Evolutionary conservation across 2,329 filamentous ascomycete species (phyloP).

Genomic region (Aureobasidium uvarum): DNA sequence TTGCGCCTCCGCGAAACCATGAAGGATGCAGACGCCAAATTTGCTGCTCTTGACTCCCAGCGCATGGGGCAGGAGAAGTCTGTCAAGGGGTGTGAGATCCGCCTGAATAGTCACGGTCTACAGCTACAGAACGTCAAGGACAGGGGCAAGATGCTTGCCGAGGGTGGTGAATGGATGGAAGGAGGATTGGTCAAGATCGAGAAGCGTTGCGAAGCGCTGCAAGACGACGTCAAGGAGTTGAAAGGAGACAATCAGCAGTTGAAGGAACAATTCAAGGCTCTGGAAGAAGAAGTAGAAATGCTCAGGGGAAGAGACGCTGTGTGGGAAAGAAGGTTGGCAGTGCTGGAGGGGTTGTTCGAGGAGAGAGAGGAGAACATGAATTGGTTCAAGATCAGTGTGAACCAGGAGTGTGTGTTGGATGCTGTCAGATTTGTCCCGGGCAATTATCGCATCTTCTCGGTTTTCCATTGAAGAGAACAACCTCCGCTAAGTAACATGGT

Average conservation of each 20-base stretch:
- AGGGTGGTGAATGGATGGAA: conserved; percentile 3
- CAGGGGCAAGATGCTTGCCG: background rate
- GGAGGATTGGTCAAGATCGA: background rate
- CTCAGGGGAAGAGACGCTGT: background rate
- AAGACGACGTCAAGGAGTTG: background rate
- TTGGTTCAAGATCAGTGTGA: background rate
- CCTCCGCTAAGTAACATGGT: background rate
- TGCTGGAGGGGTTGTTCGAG: background rate
- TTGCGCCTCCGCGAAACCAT: background rate
- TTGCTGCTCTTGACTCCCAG: background rate
- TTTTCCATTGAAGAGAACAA: background rate
- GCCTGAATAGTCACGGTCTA: background rate
- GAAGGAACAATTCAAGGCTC: background rate
- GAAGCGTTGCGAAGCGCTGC: background rate
- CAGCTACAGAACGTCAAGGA: background rate
- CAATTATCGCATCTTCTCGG: background rate
- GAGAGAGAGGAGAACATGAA: background rate
- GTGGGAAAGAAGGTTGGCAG: background rate
- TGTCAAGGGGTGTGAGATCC: background rate
- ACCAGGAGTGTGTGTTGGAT: background rate
- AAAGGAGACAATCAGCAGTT: background rate
- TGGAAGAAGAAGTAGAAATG: background rate
- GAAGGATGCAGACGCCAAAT: background rate
- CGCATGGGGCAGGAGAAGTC: background rate
- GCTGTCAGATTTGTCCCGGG: background rate